A percentile compares a stretch with the other conserved stretches of the same genome.
Evolutionary conservation across 306 rosid genomes (phyloP).

Genomic region (Styphnolobium japonicum): DNA sequence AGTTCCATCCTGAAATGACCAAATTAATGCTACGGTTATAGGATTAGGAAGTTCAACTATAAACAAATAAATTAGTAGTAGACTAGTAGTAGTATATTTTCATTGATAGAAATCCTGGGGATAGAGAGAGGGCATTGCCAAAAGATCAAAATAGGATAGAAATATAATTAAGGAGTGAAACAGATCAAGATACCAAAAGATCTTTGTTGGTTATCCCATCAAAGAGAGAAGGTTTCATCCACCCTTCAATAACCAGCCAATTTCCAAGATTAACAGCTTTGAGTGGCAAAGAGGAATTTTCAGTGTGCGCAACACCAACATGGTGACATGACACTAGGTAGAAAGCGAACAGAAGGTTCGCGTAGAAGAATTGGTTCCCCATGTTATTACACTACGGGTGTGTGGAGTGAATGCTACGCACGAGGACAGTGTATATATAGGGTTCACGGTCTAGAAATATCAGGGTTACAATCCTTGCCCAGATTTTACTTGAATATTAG

Average conservation of each 20-base stretch:
- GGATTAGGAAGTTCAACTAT: background rate
- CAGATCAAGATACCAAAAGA: slow-evolving; percentile 43
- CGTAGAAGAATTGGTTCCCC: background rate
- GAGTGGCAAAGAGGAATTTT: slow-evolving; percentile 38
- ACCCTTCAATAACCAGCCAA: slow-evolving; percentile 68
- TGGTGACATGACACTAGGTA: slow-evolving; percentile 17
- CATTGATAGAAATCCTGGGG: background rate
- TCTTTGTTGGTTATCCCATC: slow-evolving; percentile 57
- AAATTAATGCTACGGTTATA: background rate
- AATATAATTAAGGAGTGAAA: background rate
- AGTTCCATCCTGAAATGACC: slow-evolving; percentile 62
- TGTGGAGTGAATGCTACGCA: background rate
- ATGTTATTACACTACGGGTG: slow-evolving; percentile 10
- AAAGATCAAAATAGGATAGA: background rate
- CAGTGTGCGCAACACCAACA: slow-evolving; percentile 32
- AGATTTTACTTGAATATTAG: background rate
- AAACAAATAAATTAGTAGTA: background rate
- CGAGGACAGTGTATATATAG: background rate
- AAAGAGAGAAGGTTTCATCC: slow-evolving; percentile 71
- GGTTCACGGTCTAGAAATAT: background rate
- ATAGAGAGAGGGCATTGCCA: background rate
- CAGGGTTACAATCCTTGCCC: background rate
- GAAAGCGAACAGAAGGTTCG: slow-evolving; percentile 21
- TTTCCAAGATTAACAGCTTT: slow-evolving; percentile 69
- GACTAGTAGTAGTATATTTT: background rate